phyloP scores from a whole-genome alignment of 108 stramenopile genomes.

The Nitzschia palea region DNA sequence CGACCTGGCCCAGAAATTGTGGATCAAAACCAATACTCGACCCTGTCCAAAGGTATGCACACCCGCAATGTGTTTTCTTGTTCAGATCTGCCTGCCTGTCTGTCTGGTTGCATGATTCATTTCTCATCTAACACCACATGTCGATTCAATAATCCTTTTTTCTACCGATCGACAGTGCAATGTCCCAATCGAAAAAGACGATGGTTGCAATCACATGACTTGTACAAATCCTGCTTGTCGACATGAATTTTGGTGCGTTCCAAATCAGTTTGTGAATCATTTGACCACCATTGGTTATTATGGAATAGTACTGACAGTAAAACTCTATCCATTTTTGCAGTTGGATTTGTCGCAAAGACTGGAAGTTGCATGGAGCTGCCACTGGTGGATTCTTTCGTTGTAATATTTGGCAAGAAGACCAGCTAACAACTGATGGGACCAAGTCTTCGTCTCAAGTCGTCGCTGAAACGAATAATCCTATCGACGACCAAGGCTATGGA shows the following conservation, averaged over 20 bases:
- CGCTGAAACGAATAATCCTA: slow-evolving; percentile 5
- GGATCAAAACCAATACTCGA: slow-evolving; percentile 74
- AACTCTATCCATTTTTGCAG: background rate
- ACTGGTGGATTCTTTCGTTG: slow-evolving; percentile 69
- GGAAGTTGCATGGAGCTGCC: slow-evolving; percentile 51
- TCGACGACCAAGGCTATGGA: slow-evolving; percentile 42
- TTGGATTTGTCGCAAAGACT: slow-evolving; percentile 73
- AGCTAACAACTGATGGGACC: slow-evolving; percentile 12
- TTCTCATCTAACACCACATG: too few species aligned
- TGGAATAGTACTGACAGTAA: background rate
- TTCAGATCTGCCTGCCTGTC: background rate
- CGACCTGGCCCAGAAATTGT: slow-evolving; percentile 56
- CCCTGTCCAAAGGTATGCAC: slow-evolving; percentile 50
- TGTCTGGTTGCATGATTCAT: too few species aligned
- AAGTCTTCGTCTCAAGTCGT: background rate
- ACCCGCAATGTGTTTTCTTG: background rate
- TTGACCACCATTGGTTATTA: background rate
- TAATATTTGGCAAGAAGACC: slow-evolving; percentile 54
- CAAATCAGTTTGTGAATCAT: background rate
- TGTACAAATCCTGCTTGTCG: slow-evolving; percentile 46
- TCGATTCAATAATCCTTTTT: too few species aligned
- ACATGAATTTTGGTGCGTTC: slow-evolving; percentile 59
- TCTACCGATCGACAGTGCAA: too few species aligned
- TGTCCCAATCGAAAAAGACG: slow-evolving; percentile 70
- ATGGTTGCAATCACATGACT: slow-evolving; percentile 80